Evolutionary conservation across 2,329 filamentous ascomycete species (phyloP).

Genomic region (Salinomyces thailandicus): DNA sequence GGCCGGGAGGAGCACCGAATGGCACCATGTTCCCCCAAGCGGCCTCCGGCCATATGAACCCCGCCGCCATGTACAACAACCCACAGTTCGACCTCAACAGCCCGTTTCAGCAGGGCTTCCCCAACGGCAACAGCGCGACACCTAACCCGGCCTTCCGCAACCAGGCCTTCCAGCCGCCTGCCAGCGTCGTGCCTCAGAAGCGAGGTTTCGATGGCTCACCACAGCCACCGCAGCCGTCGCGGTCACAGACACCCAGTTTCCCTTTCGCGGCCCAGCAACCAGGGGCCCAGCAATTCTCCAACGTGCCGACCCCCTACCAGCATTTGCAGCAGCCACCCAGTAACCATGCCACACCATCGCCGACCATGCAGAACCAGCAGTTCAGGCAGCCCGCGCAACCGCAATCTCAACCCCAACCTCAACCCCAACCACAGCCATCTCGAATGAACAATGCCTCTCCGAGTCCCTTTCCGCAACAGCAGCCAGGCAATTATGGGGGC

Average conservation of each 20-base stretch:
- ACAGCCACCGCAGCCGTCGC: conserved; percentile 66
- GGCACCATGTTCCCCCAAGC: conserved; percentile 15
- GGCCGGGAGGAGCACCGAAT: conserved; percentile 14
- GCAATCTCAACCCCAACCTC: conserved; percentile 11
- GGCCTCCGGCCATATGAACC: conserved; percentile 15
- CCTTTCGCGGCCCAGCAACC: conserved; percentile 58
- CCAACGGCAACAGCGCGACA: conserved; percentile 71
- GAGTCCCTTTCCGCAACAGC: conserved; percentile 54
- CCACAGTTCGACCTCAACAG: conserved; percentile 37
- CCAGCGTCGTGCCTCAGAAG: conserved; percentile 81
- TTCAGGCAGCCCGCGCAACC: conserved; percentile 45
- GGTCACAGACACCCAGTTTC: conserved; percentile 68
- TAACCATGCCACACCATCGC: conserved; percentile 79
- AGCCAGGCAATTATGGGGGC: conserved; percentile 31
- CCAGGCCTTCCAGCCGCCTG: conserved; percentile 64
- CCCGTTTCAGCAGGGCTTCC: conserved; percentile 46
- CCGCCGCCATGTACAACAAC: conserved; percentile 13
- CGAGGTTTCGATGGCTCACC: conserved; percentile 84
- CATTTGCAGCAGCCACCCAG: conserved; percentile 62
- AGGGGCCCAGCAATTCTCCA: conserved; percentile 44
- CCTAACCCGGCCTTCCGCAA: conserved; percentile 65
- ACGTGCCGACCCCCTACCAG: conserved; percentile 62
- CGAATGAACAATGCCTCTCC: conserved; percentile 85
- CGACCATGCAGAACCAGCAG: conserved; percentile 76
- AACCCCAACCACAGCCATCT: too few species aligned